Percentiles rank a stretch among this genome's conserved stretches.
Evolutionary conservation across 331 rosid species (phyloP).

Genomic region (Quercus phellos): DNA sequence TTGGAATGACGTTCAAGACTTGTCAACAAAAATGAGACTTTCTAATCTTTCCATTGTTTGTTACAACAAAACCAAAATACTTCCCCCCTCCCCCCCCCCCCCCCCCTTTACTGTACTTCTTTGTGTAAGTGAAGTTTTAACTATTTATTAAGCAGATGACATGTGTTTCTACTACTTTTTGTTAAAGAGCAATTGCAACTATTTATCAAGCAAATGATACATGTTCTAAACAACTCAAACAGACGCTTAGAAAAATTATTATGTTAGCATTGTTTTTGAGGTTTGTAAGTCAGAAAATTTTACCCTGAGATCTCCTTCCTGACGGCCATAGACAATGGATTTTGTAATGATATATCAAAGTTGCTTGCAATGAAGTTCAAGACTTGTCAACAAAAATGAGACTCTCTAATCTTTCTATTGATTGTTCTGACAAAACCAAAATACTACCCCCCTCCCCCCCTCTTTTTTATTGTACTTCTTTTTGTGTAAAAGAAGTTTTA

Average conservation of each 20-base stretch:
- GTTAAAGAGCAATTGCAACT: neutral
- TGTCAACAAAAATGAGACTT: neutral
- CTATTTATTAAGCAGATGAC: too few relatives aligned
- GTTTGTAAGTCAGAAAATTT: slow-evolving; percentile 11
- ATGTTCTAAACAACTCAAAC: neutral
- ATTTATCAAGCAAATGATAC: neutral
- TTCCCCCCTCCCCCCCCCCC: too few relatives aligned
- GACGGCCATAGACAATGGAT: slow-evolving; percentile 58
- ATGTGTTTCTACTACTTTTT: neutral
- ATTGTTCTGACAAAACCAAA: too few relatives aligned
- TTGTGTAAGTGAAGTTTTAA: too few relatives aligned
- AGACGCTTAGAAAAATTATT: neutral
- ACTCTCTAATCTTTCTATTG: too few relatives aligned
- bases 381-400: too few relatives aligned
- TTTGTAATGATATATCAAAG: slow-evolving; percentile 40
- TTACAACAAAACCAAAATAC: neutral
- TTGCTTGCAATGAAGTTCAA: neutral
- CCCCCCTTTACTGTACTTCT: neutral
- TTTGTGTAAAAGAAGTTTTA: too few relatives aligned
- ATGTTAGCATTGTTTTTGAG: neutral
- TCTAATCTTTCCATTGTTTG: neutral
- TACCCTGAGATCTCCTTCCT: slow-evolving; percentile 64
- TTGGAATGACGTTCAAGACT: neutral
- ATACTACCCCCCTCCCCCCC: neutral
- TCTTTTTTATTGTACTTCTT: too few relatives aligned